These are phyloP conservation scores for Parmelia sp. DNA, from an alignment of 495 filamentous ascomycete species.

Conservation along the genomic window DNA sequence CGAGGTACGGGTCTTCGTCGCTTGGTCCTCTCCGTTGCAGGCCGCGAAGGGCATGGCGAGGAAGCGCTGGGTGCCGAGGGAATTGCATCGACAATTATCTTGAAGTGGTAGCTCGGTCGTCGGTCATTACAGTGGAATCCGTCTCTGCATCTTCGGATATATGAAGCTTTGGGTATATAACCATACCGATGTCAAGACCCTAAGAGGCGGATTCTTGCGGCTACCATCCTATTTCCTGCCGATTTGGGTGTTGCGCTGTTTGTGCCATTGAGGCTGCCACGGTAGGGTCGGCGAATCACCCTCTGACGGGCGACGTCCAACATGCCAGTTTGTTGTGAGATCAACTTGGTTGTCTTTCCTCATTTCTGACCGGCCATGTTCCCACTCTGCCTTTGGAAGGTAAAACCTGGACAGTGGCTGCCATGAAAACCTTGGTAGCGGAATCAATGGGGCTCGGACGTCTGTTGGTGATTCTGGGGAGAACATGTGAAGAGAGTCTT, in stretches of 20 bases:
- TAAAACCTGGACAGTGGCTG: neutral
- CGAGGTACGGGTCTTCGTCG: neutral
- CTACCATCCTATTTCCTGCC: neutral
- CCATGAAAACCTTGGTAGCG: neutral
- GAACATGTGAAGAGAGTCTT: neutral
- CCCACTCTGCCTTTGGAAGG: neutral
- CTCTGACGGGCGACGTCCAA: neutral
- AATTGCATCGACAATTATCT: neutral
- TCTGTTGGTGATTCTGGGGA: neutral
- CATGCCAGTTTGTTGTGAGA: neutral
- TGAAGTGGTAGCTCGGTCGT: neutral
- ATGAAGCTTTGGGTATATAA: too few species aligned
- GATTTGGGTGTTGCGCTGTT: neutral
- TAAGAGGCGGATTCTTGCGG: neutral
- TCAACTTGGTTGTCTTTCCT: neutral
- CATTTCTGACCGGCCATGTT: neutral
- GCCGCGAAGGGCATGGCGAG: neutral
- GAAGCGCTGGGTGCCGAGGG: neutral
- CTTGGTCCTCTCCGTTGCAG: neutral
- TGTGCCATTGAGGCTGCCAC: neutral
- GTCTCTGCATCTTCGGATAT: neutral
- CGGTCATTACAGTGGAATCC: neutral
- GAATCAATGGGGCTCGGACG: neutral
- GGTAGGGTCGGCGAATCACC: neutral
- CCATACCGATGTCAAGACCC: neutral